Base-by-base conservation (phyloP, 1,284 basidiomycete genomes). In the Ceratobasidium sp. region DNA sequence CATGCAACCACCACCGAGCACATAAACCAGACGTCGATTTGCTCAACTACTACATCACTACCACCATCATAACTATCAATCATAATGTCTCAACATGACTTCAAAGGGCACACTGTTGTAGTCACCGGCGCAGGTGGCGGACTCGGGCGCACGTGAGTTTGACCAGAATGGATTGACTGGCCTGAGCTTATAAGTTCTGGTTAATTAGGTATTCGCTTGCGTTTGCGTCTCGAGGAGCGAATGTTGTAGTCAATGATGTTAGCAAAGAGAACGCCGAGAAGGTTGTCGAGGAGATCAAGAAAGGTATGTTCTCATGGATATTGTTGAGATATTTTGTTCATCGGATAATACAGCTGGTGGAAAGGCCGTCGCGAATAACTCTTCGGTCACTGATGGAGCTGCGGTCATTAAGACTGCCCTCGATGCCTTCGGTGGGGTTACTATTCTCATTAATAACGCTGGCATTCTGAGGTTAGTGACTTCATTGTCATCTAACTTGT, bases 81-180 rank as follows among this genome's bases (percentile, higher is more conserved):
- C 75, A 61, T 55, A 55, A 76, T 76, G 72, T 55, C 60, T 23
- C 44, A 76, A 13, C 85, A 95, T 33, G 93, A 92, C 6, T 98
- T 97, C 90, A 94, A 96, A 87, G 94, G 93, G 81, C 95, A 98
- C 80, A 97, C 96, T 53, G 95, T 97, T 81, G 90, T 99, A 82
- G 88, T 99, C 81, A 99, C 98, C 67, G 98, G 98, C 78, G 97
- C 96, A 76, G 98, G 98, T 46, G 96, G 96, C 80, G 97, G 98
- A 51, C 90, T 99, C 33, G 97, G 97, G 75, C 93, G 91, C 87
- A 90, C 94, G 94, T 98, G 83, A 84, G 94, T 89, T 61, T 26
- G 49, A 51, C 42, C 2, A 7, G 23, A n/a, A 39, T n/a, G 15
- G 23, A 7, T 53, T 23, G 49, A 18, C 44, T 28, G 26, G 46